Base-by-base conservation (phyloP, 768 basidiomycete species). In the Termitomyces sp. region DNA sequence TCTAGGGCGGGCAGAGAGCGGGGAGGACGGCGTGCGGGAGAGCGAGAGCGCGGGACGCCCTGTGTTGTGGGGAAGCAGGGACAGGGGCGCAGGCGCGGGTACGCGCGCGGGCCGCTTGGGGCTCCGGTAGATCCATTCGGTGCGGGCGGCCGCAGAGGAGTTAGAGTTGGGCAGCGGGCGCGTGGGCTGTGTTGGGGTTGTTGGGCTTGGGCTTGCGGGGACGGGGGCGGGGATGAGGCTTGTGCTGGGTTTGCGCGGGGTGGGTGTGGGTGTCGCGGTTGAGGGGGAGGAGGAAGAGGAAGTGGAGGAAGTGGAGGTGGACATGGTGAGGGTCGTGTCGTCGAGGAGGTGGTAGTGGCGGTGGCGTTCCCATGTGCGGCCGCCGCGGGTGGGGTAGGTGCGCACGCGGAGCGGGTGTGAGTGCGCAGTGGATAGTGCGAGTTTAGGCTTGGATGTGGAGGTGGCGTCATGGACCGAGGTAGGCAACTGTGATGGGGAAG, bases 41-140 rank as follows among this genome's bases (percentile, higher is more conserved):
- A 66, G 64, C 37, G 66, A 63, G 38, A 66, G 64, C 37, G 66
- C 63, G 38, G 65, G 61, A 60, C 10, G 62, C 57, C 43, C 19
- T 57, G 52, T 43, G 53, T 34, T 11, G n/a, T n/a, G n/a, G 52
- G 61, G 31, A 0, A 40, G 23, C 12, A 50, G 19, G 5, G n/a
- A n/a, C n/a, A 21, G 12, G 2, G 48, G 34, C 1, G 21, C 48
- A 2, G 34, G 37, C 4, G 58, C 40, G 23, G 59, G 58, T 12
- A 50, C 44, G 25, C 60, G 57, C 7, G 59, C 12, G 16, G 62
- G 50, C 23, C 62, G 64, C 41, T 64, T 61, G 19, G 68, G 63
- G 53, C 62, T 57, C 8, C 63, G 59, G 57, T 66, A 62, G 25
- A 68, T 63, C 63, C 65, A 68, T 37, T 63, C 60, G 19, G 61